phyloP scores from a whole-genome alignment of 495 filamentous ascomycete species.

The Penicillium diatomitis region DNA sequence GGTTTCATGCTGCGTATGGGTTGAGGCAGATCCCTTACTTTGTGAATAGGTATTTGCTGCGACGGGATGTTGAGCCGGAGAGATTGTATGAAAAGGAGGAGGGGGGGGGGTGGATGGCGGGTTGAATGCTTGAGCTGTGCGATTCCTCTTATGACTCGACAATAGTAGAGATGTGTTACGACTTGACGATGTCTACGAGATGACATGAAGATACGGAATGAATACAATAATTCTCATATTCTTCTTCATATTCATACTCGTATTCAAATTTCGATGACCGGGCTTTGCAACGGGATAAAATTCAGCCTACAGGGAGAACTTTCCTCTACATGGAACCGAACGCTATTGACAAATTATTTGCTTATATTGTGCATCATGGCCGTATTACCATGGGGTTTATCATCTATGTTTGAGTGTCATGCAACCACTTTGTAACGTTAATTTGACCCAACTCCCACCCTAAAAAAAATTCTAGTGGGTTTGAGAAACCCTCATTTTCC shows the following conservation, averaged over 20 bases:
- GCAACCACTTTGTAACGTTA: too few species aligned
- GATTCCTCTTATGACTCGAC: neutral
- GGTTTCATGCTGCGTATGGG: slow-evolving; percentile 37
- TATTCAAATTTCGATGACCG: too few species aligned
- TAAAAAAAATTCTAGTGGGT: too few species aligned
- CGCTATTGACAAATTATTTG: too few species aligned
- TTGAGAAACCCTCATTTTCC: too few species aligned
- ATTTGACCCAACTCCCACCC: too few species aligned
- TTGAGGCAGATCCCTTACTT: slow-evolving; percentile 40
- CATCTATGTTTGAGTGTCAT: neutral
- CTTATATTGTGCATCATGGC: neutral
- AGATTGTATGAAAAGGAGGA: slow-evolving; percentile 34
- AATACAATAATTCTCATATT: too few species aligned
- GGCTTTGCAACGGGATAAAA: too few species aligned
- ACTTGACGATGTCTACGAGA: neutral
- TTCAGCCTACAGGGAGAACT: too few species aligned
- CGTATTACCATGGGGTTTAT: neutral
- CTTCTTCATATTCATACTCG: too few species aligned
- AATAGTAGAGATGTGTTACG: neutral
- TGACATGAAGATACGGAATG: too few species aligned
- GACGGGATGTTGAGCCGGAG: slow-evolving; percentile 25
- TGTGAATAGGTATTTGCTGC: slow-evolving; percentile 37
- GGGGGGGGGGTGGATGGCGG: slow-evolving; percentile 11
- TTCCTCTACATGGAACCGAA: too few species aligned
- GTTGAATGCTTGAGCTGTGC: slow-evolving; percentile 15